Evolutionary conservation across 2,329 filamentous ascomycete genomes (phyloP).

Genomic region (Claviceps maximensis): DNA sequence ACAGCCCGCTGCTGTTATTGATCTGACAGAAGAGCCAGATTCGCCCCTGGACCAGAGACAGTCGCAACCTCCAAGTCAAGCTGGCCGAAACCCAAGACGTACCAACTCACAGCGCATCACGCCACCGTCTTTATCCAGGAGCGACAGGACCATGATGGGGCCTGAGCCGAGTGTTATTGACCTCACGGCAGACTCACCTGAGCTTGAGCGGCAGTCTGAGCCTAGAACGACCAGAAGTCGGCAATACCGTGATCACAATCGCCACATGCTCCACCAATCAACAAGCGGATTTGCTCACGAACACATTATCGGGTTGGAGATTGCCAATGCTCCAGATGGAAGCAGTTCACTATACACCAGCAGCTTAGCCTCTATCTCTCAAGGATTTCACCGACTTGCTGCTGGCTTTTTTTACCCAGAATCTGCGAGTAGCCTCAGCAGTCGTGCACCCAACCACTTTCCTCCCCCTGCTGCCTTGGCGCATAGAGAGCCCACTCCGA

Average conservation of each 20-base stretch:
- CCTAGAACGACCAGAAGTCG: constrained; percentile 2
- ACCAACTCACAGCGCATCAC: constrained; percentile 27
- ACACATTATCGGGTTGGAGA: constrained; percentile 15
- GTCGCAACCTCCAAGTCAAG: constrained; percentile 12
- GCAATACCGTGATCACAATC: constrained; percentile 8
- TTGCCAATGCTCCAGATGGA: constrained; percentile 10
- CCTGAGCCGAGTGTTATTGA: constrained; percentile 31
- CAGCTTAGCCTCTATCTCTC: constrained; percentile 11
- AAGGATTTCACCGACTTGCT: constrained; percentile 15
- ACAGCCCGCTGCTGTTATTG: constrained; percentile 26
- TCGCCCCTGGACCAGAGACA: constrained; percentile 26
- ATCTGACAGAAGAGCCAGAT: constrained; percentile 37
- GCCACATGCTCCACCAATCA: constrained; percentile 5
- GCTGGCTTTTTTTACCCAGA: constrained; percentile 14
- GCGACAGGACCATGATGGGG: constrained; percentile 29
- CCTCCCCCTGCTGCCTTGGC: constrained; percentile 19
- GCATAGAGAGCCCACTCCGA: constrained; percentile 22
- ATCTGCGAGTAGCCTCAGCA: constrained; percentile 9
- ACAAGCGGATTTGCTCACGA: constrained; percentile 8
- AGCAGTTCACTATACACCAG: constrained; percentile 6
- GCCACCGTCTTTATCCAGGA: constrained; percentile 29
- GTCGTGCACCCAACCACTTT: constrained; percentile 8
- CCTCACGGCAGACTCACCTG: constrained; percentile 34
- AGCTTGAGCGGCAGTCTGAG: constrained; percentile 16
- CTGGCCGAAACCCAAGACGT: constrained; percentile 25